Evolutionary conservation across 805 yeast genomes (phyloP).

Genomic region (Cyberlindnera mycetangii): DNA sequence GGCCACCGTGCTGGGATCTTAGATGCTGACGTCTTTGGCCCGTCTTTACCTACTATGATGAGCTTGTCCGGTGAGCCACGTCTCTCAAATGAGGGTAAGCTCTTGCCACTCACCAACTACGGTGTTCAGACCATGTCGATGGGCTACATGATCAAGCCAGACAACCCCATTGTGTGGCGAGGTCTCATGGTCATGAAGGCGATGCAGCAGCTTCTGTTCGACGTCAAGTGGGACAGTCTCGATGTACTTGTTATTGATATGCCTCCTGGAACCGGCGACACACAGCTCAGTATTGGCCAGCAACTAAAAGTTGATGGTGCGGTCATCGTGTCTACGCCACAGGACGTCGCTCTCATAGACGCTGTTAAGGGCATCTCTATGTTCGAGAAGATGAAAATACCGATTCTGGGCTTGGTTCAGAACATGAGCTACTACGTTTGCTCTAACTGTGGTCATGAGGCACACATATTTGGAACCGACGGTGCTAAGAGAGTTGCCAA

Average conservation of each 20-base stretch:
- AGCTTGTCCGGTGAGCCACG: conserved; percentile 70
- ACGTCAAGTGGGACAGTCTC: conserved; percentile 68
- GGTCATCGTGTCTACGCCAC: conserved; percentile 80
- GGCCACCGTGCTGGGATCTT: conserved; percentile 65
- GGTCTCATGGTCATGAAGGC: conserved; percentile 89
- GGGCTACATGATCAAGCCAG: conserved; percentile 73
- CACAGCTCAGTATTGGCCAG: conserved; percentile 80
- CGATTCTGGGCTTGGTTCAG: conserved; percentile 73
- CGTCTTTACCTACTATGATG: conserved; percentile 73
- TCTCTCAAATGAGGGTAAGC: conserved; percentile 45
- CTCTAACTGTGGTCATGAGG: conserved; percentile 70
- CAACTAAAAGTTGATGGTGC: conserved; percentile 76
- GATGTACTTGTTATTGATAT: conserved; percentile 75
- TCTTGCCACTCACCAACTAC: conserved; percentile 66
- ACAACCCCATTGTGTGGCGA: conserved; percentile 77
- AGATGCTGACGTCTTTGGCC: conserved; percentile 85
- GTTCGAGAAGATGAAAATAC: conserved; percentile 70
- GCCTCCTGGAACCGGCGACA: conserved; percentile 94
- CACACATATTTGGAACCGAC: conserved; percentile 71
- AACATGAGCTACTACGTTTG: conserved; percentile 80
- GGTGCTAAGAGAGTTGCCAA: conserved; percentile 50
- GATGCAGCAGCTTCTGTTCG: conserved; percentile 76
- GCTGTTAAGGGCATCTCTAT: conserved; percentile 77
- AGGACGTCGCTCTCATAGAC: conserved; percentile 78
- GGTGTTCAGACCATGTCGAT: conserved; percentile 86